Conservation (phyloP, 2,329 filamentous ascomycete species). For the Fusarium euwallaceae region DNA sequence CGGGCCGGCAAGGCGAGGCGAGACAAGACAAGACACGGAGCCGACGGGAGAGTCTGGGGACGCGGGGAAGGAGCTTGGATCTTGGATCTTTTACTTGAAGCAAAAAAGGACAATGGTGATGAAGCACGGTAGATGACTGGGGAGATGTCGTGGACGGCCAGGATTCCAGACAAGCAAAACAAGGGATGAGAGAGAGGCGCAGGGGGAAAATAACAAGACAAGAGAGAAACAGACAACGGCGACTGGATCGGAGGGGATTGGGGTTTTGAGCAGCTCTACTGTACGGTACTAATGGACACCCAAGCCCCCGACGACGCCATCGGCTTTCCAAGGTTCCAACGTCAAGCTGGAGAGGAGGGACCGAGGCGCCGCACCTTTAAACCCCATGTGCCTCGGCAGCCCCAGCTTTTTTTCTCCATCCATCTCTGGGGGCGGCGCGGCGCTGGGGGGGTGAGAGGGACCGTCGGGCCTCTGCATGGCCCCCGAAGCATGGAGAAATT, state of each 20-base stretch:
- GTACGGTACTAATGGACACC: constrained; percentile 1
- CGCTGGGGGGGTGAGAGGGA: constrained; percentile 6
- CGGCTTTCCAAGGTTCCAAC: constrained; percentile 2
- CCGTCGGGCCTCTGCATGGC: constrained; percentile 7
- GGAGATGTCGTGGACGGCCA: background rate
- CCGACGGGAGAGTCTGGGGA: constrained; percentile 12
- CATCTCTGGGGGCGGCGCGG: background rate
- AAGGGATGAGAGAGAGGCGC: constrained; percentile 7
- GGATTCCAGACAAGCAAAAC: constrained; percentile 3
- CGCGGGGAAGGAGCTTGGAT: constrained; percentile 23
- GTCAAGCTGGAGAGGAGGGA: constrained; percentile 26
- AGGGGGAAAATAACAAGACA: constrained; percentile 6
- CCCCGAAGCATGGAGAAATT: constrained; percentile 19
- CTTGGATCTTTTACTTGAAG: constrained; percentile 13
- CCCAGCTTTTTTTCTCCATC: constrained; percentile 42
- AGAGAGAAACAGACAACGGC: constrained; percentile 8
- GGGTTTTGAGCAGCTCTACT: constrained; percentile 31
- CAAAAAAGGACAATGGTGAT: constrained; percentile 10
- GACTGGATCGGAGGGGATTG: constrained; percentile 29
- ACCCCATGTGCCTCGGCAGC: constrained; percentile 45
- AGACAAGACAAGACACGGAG: constrained; percentile 23
- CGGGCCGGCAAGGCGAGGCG: constrained; percentile 25
- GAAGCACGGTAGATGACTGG: constrained; percentile 8
- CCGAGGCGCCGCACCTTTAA: constrained; percentile 42
- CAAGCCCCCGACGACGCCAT: constrained; percentile 28